These are phyloP conservation scores for Cicer judaicum DNA, from an alignment of 306 rosid species.

Conservation along the genomic window DNA sequence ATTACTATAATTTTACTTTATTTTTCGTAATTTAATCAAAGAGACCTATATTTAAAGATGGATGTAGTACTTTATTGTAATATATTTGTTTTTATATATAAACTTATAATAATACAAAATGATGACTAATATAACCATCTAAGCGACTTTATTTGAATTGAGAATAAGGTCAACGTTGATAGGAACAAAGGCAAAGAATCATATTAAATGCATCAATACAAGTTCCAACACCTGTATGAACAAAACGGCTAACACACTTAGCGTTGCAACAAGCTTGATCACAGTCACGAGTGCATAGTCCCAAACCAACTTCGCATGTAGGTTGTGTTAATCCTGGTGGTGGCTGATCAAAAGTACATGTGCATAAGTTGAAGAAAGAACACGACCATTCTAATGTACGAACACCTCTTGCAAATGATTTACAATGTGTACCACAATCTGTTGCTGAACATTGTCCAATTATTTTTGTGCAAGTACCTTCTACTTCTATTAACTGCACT, in stretches of 20 bases:
- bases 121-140: too few species aligned
- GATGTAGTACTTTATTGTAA: too few species aligned
- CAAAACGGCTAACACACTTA: background rate
- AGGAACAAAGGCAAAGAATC: background rate
- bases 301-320: background rate
- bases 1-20: too few species aligned
- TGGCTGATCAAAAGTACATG: background rate
- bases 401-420: background rate
- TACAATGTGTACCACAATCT: background rate
- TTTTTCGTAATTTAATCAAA: too few species aligned
- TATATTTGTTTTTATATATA: too few species aligned
- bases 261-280: background rate
- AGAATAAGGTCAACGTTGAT: background rate
- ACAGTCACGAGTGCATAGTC: background rate
- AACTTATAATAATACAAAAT: too few species aligned
- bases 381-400: background rate
- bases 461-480: background rate
- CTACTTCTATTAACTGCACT: background rate
- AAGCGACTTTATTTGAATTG: too few species aligned
- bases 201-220: background rate
- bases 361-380: background rate
- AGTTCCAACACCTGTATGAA: background rate
- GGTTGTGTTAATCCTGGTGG: background rate
- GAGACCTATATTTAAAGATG: too few species aligned
- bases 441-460: background rate